Conservation (phyloP, 2,329 filamentous ascomycete species). For the Diaporthe sp. region DNA sequence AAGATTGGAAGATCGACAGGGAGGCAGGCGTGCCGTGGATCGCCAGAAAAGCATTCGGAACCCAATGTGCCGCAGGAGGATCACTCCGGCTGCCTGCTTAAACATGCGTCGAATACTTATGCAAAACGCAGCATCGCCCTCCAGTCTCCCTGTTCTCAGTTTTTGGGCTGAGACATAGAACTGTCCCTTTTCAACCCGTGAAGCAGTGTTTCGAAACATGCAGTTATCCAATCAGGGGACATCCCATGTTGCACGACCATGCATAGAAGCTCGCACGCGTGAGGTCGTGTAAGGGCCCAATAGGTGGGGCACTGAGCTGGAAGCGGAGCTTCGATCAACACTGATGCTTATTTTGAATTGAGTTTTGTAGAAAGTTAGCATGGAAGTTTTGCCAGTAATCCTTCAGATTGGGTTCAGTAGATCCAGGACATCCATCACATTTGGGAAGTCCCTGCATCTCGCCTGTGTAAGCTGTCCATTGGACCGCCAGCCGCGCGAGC, state of each 20-base stretch:
- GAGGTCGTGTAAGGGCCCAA: not conserved
- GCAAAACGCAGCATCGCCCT: not conserved
- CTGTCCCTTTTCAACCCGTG: constrained; percentile 21
- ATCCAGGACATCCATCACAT: not conserved
- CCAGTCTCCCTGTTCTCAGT: not conserved
- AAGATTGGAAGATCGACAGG: constrained; percentile 24
- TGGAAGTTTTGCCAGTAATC: not conserved
- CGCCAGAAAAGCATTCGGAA: constrained; percentile 29
- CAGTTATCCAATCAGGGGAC: constrained; percentile 1
- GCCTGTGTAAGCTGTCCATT: constrained; percentile 1
- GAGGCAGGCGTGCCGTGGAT: constrained; percentile 14
- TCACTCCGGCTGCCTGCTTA: constrained; percentile 14
- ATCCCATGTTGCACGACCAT: not conserved
- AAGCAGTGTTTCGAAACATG: constrained; percentile 25
- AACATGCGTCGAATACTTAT: not conserved
- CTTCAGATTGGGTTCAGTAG: not conserved
- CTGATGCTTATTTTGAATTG: constrained; percentile 12
- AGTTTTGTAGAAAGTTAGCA: not conserved
- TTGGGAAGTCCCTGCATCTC: constrained; percentile 10
- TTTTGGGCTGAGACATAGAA: constrained; percentile 22
- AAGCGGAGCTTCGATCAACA: not conserved
- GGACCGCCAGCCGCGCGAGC: not conserved
- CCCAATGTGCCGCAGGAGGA: not conserved
- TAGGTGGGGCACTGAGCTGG: not conserved
- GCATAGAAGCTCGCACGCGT: constrained; percentile 10